Evolutionary conservation across 805 yeast genomes (phyloP), one percentile per base, ranked within the genome.

Genomic region (Kluyveromyces aestuarii): DNA sequence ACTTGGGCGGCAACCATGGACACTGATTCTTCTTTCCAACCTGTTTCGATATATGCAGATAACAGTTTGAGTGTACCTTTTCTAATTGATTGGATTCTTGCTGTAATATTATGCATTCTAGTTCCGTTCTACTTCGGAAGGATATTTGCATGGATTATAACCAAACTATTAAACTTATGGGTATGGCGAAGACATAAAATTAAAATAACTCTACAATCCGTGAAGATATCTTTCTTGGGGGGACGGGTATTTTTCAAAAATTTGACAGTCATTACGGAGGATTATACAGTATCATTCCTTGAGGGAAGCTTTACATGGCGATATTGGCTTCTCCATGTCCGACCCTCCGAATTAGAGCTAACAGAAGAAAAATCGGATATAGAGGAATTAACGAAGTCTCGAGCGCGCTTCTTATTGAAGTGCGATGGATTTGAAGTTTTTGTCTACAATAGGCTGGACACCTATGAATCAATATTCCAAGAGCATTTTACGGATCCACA

Each of bases 241-340:
- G 98, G 98, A 1, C 74, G 96, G 27, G 48, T 91, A 8, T 79
- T 86, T 60, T 80, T 89, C 59, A 84, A 83, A 55, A 87, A 89
- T 62, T 61, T 90, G 17, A 77, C 85, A 2, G 72, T 87, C 11
- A 77, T 86, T 6, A 84, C 88, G n/a, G 72, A 79, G 44, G 84
- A 90, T 66, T 80, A 80, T 52, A 80, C 95, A 2, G 60, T 87
- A 1, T 77, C 87, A 9, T 72, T 86, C 1, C 74, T 86, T 27
- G 81, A 82, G 51, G 84, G 91, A 1, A 78, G 80, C 56, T 60
- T 91, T 27, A 86, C 95, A 0, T 93, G 98, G 98, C 67, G 95
- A 51, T 91, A 88, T 63, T 93, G 98, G 98, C 69, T 87, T 46
- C 67, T 71, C 4, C 61, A 66, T 6, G 63, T 73, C 16, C 67